Conservation (phyloP, 176 grass and related monocot species). For the Guadua angustifolia region DNA sequence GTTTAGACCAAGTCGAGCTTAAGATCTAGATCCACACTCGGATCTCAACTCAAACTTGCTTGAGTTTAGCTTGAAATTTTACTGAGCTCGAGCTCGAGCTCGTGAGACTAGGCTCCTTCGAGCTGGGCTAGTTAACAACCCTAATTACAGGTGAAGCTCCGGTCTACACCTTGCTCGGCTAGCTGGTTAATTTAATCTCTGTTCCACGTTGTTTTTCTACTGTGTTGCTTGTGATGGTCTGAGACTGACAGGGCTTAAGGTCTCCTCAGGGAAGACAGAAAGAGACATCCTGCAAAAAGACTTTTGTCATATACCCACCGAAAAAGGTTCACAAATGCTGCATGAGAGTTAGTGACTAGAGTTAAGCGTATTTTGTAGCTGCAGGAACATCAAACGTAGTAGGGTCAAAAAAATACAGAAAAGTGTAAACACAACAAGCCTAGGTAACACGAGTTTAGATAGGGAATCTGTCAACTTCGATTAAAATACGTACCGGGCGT, state of each 20-base stretch:
- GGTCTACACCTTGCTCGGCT: no score
- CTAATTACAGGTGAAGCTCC: constrained; percentile 62
- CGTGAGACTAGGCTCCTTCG: no score
- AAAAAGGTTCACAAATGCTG: background rate
- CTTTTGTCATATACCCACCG: background rate
- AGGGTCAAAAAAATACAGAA: background rate
- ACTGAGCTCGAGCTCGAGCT: no score
- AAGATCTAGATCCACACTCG: no score
- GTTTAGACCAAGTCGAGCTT: no score
- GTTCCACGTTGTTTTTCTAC: background rate
- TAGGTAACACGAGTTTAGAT: constrained; percentile 7
- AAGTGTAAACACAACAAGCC: background rate
- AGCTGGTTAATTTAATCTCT: background rate
- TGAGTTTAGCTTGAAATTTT: no score
- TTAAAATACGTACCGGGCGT: constrained; percentile 8
- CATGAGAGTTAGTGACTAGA: background rate
- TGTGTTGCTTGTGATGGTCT: constrained; percentile 15
- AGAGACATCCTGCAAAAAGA: background rate
- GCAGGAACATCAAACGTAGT: background rate
- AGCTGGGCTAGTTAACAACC: no score
- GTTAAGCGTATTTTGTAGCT: background rate
- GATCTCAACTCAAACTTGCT: no score
- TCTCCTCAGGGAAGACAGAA: background rate
- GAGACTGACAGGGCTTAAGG: background rate
- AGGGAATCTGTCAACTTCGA: background rate